phyloP scores from a whole-genome alignment of 805 yeast species.

The Priceomyces fermenticarens region DNA sequence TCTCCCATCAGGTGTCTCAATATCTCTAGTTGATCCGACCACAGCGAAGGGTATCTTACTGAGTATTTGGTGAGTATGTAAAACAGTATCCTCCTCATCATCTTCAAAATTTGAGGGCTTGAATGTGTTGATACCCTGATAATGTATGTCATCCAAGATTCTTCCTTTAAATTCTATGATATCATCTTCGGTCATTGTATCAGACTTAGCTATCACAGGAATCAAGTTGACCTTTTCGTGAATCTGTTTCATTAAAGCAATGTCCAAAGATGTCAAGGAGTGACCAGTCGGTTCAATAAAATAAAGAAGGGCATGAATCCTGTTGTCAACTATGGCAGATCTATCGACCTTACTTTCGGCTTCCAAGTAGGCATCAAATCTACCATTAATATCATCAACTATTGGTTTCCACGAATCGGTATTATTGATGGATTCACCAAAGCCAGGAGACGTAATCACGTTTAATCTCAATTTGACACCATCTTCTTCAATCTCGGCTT shows the following conservation, averaged over 20 bases:
- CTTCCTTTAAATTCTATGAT: conserved; percentile 70
- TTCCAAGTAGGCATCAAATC: conserved; percentile 88
- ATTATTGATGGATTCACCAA: conserved; percentile 81
- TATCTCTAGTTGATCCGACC: conserved; percentile 80
- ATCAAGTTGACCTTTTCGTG: conserved; percentile 91
- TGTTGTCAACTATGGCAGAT: conserved; percentile 65
- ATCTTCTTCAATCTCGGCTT: conserved; percentile 69
- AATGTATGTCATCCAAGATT: conserved; percentile 70
- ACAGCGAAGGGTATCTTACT: conserved; percentile 86
- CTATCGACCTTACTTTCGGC: conserved; percentile 82
- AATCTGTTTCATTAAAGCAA: conserved; percentile 80
- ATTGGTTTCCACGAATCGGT: conserved; percentile 81
- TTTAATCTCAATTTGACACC: conserved; percentile 85
- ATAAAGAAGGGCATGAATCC: conserved; percentile 91
- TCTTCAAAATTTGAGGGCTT: conserved; percentile 73
- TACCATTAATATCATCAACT: conserved; percentile 78
- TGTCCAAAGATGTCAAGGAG: conserved; percentile 82
- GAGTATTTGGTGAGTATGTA: conserved; percentile 64
- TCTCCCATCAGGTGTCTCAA: conserved; percentile 71
- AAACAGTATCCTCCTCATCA: conserved; percentile 80
- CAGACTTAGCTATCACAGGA: conserved; percentile 93
- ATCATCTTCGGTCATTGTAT: conserved; percentile 87
- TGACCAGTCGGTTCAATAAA: conserved; percentile 98
- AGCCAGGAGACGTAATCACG: conserved; percentile 89
- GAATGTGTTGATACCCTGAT: conserved; percentile 71